phyloP scores from a whole-genome alignment of 2,329 filamentous ascomycete genomes.

The Penicillium sp. region DNA sequence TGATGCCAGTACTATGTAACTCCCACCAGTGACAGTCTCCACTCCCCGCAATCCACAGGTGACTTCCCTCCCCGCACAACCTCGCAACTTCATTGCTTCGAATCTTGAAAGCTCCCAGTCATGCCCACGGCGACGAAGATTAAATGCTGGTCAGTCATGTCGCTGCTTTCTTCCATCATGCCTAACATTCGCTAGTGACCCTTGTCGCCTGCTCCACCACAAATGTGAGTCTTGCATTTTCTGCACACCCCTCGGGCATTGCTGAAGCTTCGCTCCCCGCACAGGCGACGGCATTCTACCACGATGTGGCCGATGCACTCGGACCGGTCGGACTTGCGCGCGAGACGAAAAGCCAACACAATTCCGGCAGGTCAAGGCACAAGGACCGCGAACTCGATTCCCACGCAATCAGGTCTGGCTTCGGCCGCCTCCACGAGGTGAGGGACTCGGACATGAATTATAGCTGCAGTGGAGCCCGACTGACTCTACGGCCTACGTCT shows the following conservation, averaged over 20 bases:
- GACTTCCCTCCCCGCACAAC: not conserved
- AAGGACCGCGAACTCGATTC: conserved; percentile 18
- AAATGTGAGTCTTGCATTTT: conserved; percentile 20
- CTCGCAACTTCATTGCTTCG: not conserved
- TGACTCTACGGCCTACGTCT: conserved; percentile 1
- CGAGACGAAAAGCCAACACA: conserved; percentile 14
- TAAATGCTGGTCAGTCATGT: conserved; percentile 21
- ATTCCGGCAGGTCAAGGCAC: conserved; percentile 19
- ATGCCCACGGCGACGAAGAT: conserved; percentile 16
- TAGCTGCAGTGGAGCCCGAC: too few relatives aligned
- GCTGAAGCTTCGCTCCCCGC: not conserved
- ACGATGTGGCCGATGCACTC: conserved; percentile 24
- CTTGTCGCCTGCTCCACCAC: conserved; percentile 26
- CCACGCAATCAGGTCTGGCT: conserved; percentile 28
- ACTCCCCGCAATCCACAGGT: not conserved
- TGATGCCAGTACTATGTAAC: not conserved
- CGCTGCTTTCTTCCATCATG: too few relatives aligned
- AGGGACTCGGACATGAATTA: not conserved
- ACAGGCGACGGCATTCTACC: conserved; percentile 24
- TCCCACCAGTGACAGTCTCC: not conserved
- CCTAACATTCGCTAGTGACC: conserved; percentile 18
- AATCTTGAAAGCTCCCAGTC: not conserved
- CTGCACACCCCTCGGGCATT: not conserved
- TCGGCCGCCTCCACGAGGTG: conserved; percentile 26
- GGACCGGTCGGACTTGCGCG: conserved; percentile 20